Evolutionary conservation across 202 grass and related monocot genomes (phyloP).

Genomic region (Setaria viridis): DNA sequence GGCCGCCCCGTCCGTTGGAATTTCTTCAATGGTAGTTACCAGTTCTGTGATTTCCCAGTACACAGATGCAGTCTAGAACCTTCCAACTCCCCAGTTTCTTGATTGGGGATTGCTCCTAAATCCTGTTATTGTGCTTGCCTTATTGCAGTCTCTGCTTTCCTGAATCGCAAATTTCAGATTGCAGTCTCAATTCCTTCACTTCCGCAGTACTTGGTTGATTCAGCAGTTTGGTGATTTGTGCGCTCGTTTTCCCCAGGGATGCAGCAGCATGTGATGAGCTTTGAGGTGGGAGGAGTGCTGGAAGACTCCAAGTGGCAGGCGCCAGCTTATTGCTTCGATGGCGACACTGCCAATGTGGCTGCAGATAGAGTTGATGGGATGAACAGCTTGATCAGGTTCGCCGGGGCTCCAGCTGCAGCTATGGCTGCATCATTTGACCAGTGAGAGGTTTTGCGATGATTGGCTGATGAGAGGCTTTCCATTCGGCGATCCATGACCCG

Average conservation of each 20-base stretch:
- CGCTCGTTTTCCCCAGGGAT: conserved; percentile 52
- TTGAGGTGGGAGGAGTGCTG: conserved; percentile 68
- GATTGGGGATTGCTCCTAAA: not conserved
- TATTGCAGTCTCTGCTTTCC: not conserved
- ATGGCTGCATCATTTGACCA: not conserved
- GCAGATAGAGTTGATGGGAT: not conserved
- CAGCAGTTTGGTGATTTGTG: not conserved
- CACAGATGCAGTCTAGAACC: not conserved
- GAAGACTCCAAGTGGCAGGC: conserved; percentile 88
- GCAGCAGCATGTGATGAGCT: conserved; percentile 80
- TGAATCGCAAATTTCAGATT: not conserved
- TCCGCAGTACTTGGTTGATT: conserved; percentile 1
- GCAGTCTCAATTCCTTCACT: not conserved
- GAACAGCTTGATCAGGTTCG: conserved; percentile 44
- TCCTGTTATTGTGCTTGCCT: not conserved
- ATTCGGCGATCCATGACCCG: no score
- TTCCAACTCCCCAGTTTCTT: not conserved
- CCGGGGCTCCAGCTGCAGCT: not conserved
- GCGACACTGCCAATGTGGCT: not conserved
- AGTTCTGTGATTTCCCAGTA: not conserved
- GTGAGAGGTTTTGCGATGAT: not conserved
- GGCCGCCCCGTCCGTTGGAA: conserved; percentile 81
- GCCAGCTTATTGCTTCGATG: conserved; percentile 61
- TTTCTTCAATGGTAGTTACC: conserved; percentile 56
- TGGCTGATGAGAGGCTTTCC: not conserved